Conservation (phyloP, 441 rosid species). For the Erodium texanum region DNA sequence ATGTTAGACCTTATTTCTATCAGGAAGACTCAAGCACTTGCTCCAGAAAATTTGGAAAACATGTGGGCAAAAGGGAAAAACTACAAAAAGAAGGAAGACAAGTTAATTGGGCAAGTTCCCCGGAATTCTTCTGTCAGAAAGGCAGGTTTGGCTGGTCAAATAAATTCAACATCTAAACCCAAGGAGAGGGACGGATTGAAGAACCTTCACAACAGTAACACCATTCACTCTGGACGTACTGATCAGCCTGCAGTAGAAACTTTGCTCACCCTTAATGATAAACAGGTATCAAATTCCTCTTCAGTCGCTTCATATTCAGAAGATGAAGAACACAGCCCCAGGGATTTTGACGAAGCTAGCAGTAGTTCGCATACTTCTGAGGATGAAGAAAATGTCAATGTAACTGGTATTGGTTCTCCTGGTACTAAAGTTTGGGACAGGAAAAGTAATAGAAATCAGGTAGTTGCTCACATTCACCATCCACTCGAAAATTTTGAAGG, state of each 20-base stretch:
- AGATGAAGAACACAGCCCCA: constrained; percentile 36
- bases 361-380: constrained; percentile 65
- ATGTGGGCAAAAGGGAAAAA: constrained; percentile 98
- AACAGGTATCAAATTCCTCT: constrained; percentile 33
- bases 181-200: constrained; percentile 28
- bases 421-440: constrained; percentile 99
- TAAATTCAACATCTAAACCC: constrained; percentile 26
- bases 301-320: constrained; percentile 34
- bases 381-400: constrained; percentile 63
- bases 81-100: constrained; percentile 55
- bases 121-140: constrained; percentile 34
- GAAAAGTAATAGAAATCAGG: constrained; percentile 64
- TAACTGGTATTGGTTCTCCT: constrained; percentile 84
- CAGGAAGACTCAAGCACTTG: constrained; percentile 81
- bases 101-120: constrained; percentile 36
- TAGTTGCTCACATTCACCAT: constrained; percentile 78
- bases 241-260: constrained; percentile 17
- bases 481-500: constrained; percentile 83
- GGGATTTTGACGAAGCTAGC: constrained; percentile 34
- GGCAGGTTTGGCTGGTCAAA: constrained; percentile 28
- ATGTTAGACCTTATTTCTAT: constrained; percentile 69
- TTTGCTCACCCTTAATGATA: constrained; percentile 22
- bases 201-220: constrained; percentile 15
- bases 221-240: background rate
- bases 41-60: constrained; percentile 94